Evolutionary conservation across 257 asterid species (phyloP).

Genomic region (Coffea eugenioides): DNA sequence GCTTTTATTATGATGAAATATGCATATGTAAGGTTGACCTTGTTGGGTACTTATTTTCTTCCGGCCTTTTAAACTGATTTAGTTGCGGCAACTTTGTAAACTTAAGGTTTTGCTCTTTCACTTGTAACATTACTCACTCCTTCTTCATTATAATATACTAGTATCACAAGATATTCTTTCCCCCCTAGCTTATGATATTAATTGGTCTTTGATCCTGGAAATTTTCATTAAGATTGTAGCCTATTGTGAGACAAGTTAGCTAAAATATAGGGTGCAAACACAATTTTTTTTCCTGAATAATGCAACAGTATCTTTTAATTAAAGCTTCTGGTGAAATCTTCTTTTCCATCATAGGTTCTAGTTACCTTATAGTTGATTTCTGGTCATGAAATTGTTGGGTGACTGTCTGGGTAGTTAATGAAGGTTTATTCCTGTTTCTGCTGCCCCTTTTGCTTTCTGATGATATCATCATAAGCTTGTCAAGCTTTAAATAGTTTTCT

Average conservation of each 20-base stretch:
- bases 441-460: not conserved
- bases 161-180: not conserved
- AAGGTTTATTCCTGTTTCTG: not conserved
- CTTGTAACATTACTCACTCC: not conserved
- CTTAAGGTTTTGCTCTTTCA: not conserved
- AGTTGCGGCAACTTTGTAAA: not conserved
- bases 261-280: not conserved
- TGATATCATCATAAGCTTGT: not conserved
- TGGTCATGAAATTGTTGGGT: not conserved
- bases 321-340: not conserved
- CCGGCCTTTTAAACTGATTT: not conserved
- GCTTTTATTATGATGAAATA: conserved; percentile 5
- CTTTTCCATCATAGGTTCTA: not conserved
- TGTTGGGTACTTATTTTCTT: not conserved
- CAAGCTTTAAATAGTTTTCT: not conserved
- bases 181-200: not conserved
- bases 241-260: not conserved
- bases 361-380: not conserved
- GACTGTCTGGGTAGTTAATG: not conserved
- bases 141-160: not conserved
- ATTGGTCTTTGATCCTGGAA: not conserved
- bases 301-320: not conserved
- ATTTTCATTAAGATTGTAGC: not conserved
- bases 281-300: not conserved
- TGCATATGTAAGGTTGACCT: not conserved